Evolutionary conservation across 371 early-diverging fungal species (phyloP), one percentile per base, ranked within the genome.

Genomic region (Catenaria anguillulae): DNA sequence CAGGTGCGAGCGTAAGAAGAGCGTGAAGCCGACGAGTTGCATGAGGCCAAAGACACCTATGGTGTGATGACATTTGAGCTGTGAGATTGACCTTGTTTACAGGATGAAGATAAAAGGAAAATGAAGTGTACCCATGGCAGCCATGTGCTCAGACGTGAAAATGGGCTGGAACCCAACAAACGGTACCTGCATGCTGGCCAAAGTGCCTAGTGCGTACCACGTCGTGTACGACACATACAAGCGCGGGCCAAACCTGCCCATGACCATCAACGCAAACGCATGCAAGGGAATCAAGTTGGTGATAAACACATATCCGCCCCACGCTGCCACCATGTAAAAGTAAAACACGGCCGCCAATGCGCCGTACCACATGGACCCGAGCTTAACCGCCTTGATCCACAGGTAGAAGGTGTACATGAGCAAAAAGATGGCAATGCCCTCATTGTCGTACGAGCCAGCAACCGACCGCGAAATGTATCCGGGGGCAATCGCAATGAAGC

Each of bases 251-350:
- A 83, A 98, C 48, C 96, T 83, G 33, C 97, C 97, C 95, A 98
- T 98, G 60, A 89, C 70, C 69, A 97, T 77, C 63, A 98, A 75
- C 2, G 83, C 87, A 74, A 97, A 92, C 29, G 80, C 98, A 68
- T 97, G 97, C 45, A 95, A 76, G n/a, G 97, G 97, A 33, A 99
- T 88, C 71, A 98, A 66, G 72, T 97, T 96, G 73, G 93, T 98
- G 66, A 97, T 97, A 68, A 98, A 99, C 52, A 97, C 95, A 71
- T 98, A 98, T 33, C 99, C 99, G 60, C 99, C 99, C 99, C 99
- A 99, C 13, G 98, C 89, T 8, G 95, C 86, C 2, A 98, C 98
- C 98, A 98, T 98, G 79, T 93, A 97, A 71, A 97, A 98, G 79
- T 98, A 98, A 65, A 88, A 91, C 58, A 93, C 73, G 6, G 95